phyloP scores from a whole-genome alignment of 768 basidiomycete species.

The Tulasnella sp. region DNA sequence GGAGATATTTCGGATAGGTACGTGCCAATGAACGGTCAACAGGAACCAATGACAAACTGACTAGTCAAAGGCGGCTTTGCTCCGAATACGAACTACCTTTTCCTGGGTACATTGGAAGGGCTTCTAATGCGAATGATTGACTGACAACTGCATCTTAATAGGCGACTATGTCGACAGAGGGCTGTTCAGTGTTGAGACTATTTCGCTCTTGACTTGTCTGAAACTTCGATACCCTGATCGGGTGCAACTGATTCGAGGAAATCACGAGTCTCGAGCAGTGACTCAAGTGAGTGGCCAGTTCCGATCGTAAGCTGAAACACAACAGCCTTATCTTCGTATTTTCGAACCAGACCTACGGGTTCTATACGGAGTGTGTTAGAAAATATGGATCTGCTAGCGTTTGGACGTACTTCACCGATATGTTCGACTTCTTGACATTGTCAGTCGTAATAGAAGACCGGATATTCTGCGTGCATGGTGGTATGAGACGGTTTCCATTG shows the following conservation, averaged over 20 bases:
- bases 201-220: conserved; percentile 92
- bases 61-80: conserved; percentile 63
- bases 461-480: conserved; percentile 99
- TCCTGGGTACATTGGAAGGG: conserved; percentile 65
- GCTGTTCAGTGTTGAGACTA: conserved; percentile 96
- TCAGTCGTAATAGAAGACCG: conserved; percentile 98
- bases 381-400: conserved; percentile 96
- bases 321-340: background rate
- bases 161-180: conserved; percentile 99
- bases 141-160: conserved; percentile 37
- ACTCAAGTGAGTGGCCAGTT: conserved; percentile 71
- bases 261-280: conserved; percentile 96
- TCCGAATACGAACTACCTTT: conserved; percentile 96
- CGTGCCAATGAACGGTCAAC: background rate
- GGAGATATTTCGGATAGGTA: conserved; percentile 93
- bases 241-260: conserved; percentile 94
- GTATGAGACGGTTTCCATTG: conserved; percentile 42
- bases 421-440: conserved; percentile 98
- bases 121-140: conserved; percentile 15
- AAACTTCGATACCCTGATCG: conserved; percentile 96
- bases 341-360: conserved; percentile 80
- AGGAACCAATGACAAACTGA: background rate
- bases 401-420: conserved; percentile 99
- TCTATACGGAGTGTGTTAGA: conserved; percentile 96
- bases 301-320: background rate